Evolutionary conservation across 441 rosid species (phyloP), one percentile per base, ranked within the genome.

Genomic region (Bocquillonia castaneifolia): DNA sequence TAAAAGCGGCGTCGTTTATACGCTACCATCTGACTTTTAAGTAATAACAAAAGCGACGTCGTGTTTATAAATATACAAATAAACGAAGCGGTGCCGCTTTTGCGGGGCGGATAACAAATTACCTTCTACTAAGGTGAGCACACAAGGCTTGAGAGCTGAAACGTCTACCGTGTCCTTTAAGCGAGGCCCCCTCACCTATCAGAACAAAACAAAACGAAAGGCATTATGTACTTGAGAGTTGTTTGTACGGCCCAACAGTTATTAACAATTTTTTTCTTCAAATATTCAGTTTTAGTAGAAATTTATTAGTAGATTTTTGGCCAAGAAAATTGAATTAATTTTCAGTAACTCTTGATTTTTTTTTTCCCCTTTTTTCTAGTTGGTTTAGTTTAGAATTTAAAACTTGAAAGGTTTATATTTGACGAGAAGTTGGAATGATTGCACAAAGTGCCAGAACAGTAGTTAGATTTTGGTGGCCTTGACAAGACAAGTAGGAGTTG

Each of bases 61-160:
- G 50, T n/a, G n/a, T n/a, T n/a, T n/a, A n/a, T n/a, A n/a, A n/a
- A n/a, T n/a, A n/a, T n/a, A n/a, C n/a, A n/a, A 5, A 0, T 1
- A 1, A 20, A n/a, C 6, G 6, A 25, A 61, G 15, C 48, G 65
- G 17, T 12, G 52, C 1, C 65, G 65, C 7, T 4, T 12, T 2
- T 18, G 18, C 3, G 3, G 37, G 4, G 7, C 4, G 37, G 7
- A 34, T 34, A 7, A 34, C 14, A 2, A 13, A 55, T 76, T 77
- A 92, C 92, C 92, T 77, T 82, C 87, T 60, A 68, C 80, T 71
- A 88, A 76, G 59, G 65, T 77, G 48, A 88, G 83, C 42, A 78
- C 68, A 73, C 82, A 78, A 56, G 89, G 94, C 60, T 81, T 88
- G 65, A 88, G 76, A 28, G 81, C 62, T 17, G 78, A 76, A 23